A percentile compares a stretch with the other conserved stretches of the same genome.
phyloP scores from a whole-genome alignment of 345 rosid species.

The Conringia planisiliqua region DNA sequence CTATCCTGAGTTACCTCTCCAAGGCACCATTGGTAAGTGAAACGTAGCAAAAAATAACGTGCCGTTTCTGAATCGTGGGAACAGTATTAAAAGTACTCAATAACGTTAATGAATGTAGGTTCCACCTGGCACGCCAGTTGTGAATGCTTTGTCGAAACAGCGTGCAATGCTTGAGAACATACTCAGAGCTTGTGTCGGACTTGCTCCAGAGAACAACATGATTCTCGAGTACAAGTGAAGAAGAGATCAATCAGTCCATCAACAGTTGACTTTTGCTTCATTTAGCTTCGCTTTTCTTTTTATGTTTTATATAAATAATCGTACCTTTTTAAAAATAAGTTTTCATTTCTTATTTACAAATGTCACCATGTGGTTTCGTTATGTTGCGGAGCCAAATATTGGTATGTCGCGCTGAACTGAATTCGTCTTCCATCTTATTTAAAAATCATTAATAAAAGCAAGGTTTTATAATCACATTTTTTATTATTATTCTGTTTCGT shows the following conservation, averaged over 20 bases:
- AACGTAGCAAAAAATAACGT: background rate
- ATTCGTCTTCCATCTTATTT: background rate
- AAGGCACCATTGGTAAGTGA: constrained; percentile 92
- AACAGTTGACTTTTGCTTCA: background rate
- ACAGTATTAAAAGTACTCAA: background rate
- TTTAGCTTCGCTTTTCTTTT: background rate
- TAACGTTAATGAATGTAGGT: constrained; percentile 51
- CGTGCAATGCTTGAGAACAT: constrained; percentile 99
- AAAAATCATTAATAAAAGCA: background rate
- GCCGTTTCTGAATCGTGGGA: background rate
- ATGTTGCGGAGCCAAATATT: background rate
- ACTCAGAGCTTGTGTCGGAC: constrained; percentile 88
- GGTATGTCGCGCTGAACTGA: background rate
- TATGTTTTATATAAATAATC: constrained; percentile 9
- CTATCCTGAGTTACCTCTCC: constrained; percentile 90
- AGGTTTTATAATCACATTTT: background rate
- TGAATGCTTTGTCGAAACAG: constrained; percentile 95
- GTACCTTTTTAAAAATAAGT: background rate
- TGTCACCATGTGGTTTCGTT: background rate
- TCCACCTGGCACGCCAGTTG: constrained; percentile 97
- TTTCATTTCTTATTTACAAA: background rate
- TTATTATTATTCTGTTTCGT: no score
- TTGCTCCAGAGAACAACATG: constrained; percentile 99
- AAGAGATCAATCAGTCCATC: background rate
- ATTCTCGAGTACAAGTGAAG: constrained; percentile 93